phyloP scores from a whole-genome alignment of 306 rosid genomes.

The Trifolium dubium region DNA sequence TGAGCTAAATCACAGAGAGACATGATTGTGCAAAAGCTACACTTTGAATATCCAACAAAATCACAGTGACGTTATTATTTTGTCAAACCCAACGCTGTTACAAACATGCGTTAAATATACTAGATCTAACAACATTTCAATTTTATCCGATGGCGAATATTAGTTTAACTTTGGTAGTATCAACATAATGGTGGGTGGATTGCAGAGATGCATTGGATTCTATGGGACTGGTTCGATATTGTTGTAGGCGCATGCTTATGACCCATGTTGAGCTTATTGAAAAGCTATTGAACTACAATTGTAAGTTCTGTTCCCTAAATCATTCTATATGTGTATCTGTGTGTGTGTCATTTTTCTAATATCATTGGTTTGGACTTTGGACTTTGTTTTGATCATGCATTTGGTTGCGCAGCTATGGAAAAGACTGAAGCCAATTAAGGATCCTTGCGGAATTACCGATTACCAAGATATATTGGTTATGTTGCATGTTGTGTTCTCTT shows the following conservation, averaged over 20 bases:
- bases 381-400: not conserved
- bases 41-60: too few species aligned
- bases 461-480: not conserved
- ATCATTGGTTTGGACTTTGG: not conserved
- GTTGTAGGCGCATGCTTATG: conserved; percentile 96
- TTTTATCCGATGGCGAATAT: not conserved
- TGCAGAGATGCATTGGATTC: conserved; percentile 92
- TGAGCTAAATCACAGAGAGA: too few species aligned
- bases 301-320: conserved; percentile 49
- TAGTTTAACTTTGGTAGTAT: not conserved
- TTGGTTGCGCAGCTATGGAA: conserved; percentile 69
- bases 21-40: too few species aligned
- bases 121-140: not conserved
- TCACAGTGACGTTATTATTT: too few species aligned
- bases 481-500: not conserved
- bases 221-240: conserved; percentile 83
- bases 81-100: too few species aligned
- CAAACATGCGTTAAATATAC: not conserved
- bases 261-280: conserved; percentile 95
- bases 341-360: conserved; percentile 1
- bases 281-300: conserved; percentile 87
- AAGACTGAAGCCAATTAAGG: conserved; percentile 61
- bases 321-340: not conserved
- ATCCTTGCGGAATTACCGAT: conserved; percentile 5
- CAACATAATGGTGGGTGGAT: conserved; percentile 26